Evolutionary conservation across 2,329 filamentous ascomycete species (phyloP).

Genomic region (Thielaviopsis punctulata): DNA sequence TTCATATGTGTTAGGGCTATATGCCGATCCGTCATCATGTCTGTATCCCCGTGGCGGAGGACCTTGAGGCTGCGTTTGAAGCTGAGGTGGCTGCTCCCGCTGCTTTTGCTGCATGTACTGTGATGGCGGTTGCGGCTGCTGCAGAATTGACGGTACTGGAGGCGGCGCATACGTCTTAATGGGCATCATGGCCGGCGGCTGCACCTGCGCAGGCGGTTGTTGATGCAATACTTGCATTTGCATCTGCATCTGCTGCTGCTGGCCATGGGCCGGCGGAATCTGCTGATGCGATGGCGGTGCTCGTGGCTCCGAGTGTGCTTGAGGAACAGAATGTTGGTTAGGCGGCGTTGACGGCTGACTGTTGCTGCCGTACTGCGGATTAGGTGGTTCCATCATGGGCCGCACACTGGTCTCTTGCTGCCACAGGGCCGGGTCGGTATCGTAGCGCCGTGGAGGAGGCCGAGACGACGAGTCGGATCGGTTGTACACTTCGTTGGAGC

Average conservation of each 20-base stretch:
- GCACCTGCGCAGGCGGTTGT: slow-evolving; percentile 1
- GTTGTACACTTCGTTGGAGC: slow-evolving; percentile 38
- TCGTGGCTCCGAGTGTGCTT: slow-evolving; percentile 8
- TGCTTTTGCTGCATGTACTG: slow-evolving; percentile 5
- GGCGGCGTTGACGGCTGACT: slow-evolving; percentile 11
- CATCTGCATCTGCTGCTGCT: slow-evolving; percentile 4
- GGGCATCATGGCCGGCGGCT: not conserved
- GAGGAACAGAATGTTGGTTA: slow-evolving; percentile 10
- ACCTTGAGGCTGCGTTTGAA: slow-evolving; percentile 1
- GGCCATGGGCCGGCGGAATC: slow-evolving; percentile 1
- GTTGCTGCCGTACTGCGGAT: slow-evolving; percentile 15
- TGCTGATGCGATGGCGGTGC: slow-evolving; percentile 7
- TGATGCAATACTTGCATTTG: not conserved
- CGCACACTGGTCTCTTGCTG: slow-evolving; percentile 72
- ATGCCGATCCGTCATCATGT: slow-evolving; percentile 7
- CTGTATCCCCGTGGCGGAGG: slow-evolving; percentile 3
- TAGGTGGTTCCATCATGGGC: slow-evolving; percentile 49
- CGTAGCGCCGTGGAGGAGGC: slow-evolving; percentile 46
- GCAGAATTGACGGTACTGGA: slow-evolving; percentile 9
- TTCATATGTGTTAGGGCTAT: slow-evolving; percentile 22
- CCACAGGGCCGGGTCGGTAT: slow-evolving; percentile 74
- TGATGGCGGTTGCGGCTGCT: slow-evolving; percentile 9
- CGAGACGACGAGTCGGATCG: slow-evolving; percentile 39
- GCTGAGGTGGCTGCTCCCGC: slow-evolving; percentile 8
- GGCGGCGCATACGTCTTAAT: slow-evolving; percentile 2